Evolutionary conservation across 768 basidiomycete species (phyloP), one percentile per base, ranked within the genome.

Genomic region (Mycena filopes): DNA sequence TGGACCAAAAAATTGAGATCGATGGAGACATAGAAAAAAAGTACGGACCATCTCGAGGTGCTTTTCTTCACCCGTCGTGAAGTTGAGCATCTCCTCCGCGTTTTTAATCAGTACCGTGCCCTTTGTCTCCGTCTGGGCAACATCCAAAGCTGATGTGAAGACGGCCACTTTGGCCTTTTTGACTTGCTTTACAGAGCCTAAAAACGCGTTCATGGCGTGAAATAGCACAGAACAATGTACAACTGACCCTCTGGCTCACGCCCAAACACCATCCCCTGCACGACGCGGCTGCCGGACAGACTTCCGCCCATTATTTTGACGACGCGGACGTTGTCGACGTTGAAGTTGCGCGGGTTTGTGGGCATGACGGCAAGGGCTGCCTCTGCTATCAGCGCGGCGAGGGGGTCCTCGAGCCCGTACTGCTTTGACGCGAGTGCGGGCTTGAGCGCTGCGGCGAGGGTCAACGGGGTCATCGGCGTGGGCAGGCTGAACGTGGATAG

Each of bases 231-330:
- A 31, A 29, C 20, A 33, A 47, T 43, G 33, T 20, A 56, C 23
- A 20, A 72, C 82, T 56, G 65, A 92, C 94, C 95, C 79, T 99
- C 98, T 0, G 98, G 94, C 79, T 98, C 95, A 48, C 96, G 85
- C 40, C 95, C 95, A 69, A 99, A 99, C 0, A 99, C 98, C 98
- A 99, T 99, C 54, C 98, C 98, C 68, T 93, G 88, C 7, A 99
- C 92, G 7, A 99, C 96, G 60, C 85, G 88, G 78, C 95, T 97
- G 25, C 83, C 86, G 4, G 88, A 77, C n/a, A 99, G 80, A 72
- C 86, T 92, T 33, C 98, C 94, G 60, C 98, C 98, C 88, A 99
- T 91, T 66, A 99, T 98, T 81, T 99, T 99, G 72, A 99, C 98
- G 26, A 99, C 97, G 12, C 98, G 89, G 0, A 99, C 94, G 71